Conservation (phyloP, 1,139 yeast genomes). For the Saccharomyces hybrid region DNA sequence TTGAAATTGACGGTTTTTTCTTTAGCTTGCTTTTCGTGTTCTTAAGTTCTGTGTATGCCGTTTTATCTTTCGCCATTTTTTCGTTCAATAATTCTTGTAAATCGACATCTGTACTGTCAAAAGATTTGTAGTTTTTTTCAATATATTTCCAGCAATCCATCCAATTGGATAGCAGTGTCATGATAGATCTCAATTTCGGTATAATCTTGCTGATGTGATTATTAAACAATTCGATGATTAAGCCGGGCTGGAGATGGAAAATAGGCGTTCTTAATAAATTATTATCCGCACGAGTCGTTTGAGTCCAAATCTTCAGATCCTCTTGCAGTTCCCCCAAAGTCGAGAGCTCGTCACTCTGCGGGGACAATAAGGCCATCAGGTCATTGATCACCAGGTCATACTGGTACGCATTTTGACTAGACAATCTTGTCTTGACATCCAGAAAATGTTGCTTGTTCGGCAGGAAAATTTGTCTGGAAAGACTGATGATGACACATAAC, state of each 20-base stretch:
- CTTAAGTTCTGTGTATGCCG: conserved; percentile 17
- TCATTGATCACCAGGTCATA: conserved; percentile 15
- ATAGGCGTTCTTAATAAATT: neutral
- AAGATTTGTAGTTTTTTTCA: conserved; percentile 13
- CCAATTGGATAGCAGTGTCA: conserved; percentile 16
- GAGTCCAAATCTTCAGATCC: neutral
- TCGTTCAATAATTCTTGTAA: conserved; percentile 23
- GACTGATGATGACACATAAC: conserved; percentile 15
- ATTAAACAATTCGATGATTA: conserved; percentile 14
- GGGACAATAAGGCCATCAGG: neutral
- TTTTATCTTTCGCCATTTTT: conserved; percentile 23
- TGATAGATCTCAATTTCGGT: conserved; percentile 11
- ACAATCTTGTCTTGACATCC: conserved; percentile 16
- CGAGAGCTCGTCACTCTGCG: neutral
- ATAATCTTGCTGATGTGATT: conserved; percentile 11
- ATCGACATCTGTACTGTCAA: conserved; percentile 9
- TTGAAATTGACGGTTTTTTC: conserved; percentile 3
- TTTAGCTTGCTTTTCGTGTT: conserved; percentile 5
- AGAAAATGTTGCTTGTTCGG: conserved; percentile 21
- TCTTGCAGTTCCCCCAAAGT: neutral
- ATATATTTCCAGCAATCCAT: conserved; percentile 22
- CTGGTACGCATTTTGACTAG: conserved; percentile 21
- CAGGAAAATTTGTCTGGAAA: conserved; percentile 23
- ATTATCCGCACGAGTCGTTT: neutral
- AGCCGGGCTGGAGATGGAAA: conserved; percentile 15